Percentiles rank a stretch among this genome's conserved stretches.
These are phyloP conservation scores for Aristolochia californica DNA, from an alignment of 164 flowering plant genomes.

Conservation along the genomic window DNA sequence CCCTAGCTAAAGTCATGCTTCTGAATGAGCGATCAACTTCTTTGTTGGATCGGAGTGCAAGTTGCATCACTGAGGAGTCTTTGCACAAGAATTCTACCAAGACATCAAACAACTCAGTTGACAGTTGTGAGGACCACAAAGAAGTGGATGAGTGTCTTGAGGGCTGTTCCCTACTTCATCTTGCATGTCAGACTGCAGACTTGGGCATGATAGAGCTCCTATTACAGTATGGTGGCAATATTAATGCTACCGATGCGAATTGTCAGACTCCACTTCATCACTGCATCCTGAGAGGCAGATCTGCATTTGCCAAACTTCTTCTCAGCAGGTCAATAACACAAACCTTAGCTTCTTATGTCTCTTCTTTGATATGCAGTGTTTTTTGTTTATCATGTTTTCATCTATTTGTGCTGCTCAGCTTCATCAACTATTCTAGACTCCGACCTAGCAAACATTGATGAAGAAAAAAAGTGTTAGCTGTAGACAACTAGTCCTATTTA, in stretches of 20 bases:
- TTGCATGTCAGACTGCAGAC: constrained; percentile 73
- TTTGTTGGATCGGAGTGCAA: constrained; percentile 16
- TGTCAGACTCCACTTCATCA: constrained; percentile 78
- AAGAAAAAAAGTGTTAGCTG: background rate
- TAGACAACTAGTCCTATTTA: too few relatives aligned
- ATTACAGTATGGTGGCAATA: constrained; percentile 75
- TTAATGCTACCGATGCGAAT: constrained; percentile 52
- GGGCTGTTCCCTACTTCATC: constrained; percentile 68
- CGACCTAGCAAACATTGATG: background rate
- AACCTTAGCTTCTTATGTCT: background rate
- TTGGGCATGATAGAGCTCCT: constrained; percentile 87
- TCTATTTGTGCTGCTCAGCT: background rate
- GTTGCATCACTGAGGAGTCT: constrained; percentile 20
- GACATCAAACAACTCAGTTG: constrained; percentile 13
- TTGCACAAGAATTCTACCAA: constrained; percentile 19
- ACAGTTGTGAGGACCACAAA: constrained; percentile 17
- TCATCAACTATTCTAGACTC: background rate
- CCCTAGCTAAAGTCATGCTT: constrained; percentile 49
- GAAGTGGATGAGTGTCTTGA: constrained; percentile 35
- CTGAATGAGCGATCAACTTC: constrained; percentile 40
- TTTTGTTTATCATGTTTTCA: background rate
- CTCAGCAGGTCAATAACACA: constrained; percentile 42
- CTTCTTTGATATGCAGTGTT: background rate
- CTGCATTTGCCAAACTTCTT: constrained; percentile 44
- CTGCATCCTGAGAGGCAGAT: constrained; percentile 40